Evolutionary conservation across 2,329 filamentous ascomycete genomes (phyloP), one percentile per base, ranked within the genome.

Genomic region (Neodidymelliopsis sp.): DNA sequence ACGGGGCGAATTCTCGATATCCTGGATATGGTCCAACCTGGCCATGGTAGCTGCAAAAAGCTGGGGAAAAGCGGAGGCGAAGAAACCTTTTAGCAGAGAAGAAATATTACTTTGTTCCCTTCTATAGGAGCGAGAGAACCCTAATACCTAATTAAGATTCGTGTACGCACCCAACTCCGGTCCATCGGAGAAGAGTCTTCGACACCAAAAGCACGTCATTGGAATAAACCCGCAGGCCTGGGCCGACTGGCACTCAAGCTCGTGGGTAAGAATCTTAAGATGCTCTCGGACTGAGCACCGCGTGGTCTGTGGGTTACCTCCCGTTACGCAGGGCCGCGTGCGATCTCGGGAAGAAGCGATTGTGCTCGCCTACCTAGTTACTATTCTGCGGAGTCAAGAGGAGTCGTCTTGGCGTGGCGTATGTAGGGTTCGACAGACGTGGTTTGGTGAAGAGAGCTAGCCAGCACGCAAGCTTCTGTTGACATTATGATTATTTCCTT

Each of bases 151-250:
- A n/a, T n/a, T n/a, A n/a, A n/a, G n/a, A n/a, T n/a, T n/a, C n/a
- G n/a, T n/a, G n/a, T n/a, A n/a, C n/a, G n/a, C n/a, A n/a, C n/a
- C n/a, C n/a, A n/a, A n/a, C n/a, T n/a, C n/a, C n/a, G n/a, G n/a
- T n/a, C n/a, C n/a, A 28, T 36, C 53, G 33, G 30, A 35, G 44
- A 56, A 59, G 45, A 52, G 25, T 50, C 49, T 56, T 54, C 46
- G 31, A 40, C 47, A 47, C 35, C 50, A 49, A 49, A 47, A 59
- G 56, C 56, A 59, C 56, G 56, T 59, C 56, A 59, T 59, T 38
- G 46, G 27, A 49, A 49, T 51, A 15, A n/a, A n/a, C 22, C 20
- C 31, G 34, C 13, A 39, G 47, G 53, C 56, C 49, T 56, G 53
- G 56, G 38, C 56, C 56, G 36, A 43, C 29, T 22, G 23, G 31